These are phyloP conservation scores for Malus domestica DNA, from an alignment of 306 rosid genomes.

Conservation along the genomic window DNA sequence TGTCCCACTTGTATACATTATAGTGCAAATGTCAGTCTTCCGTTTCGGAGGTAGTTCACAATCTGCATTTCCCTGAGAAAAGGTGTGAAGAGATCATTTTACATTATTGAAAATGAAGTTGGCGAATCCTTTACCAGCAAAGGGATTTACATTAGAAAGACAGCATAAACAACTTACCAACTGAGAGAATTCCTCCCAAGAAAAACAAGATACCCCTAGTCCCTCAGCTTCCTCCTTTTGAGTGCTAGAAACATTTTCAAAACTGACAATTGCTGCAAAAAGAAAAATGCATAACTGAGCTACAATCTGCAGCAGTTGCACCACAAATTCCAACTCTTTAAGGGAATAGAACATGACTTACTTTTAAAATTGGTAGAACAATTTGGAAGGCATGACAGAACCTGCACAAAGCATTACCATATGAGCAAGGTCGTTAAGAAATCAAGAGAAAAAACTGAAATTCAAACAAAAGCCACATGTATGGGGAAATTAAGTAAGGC, in stretches of 20 bases:
- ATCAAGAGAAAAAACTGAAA: neutral
- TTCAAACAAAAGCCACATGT: neutral
- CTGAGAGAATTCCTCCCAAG: conserved; percentile 77
- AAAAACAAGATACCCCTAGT: conserved; percentile 63
- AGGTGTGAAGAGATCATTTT: neutral
- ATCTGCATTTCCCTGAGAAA: conserved; percentile 49
- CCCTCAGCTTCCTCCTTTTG: conserved; percentile 85
- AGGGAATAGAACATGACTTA: conserved; percentile 29
- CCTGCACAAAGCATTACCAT: conserved; percentile 44
- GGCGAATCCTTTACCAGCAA: neutral
- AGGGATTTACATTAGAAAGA: neutral
- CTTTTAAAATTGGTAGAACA: conserved; percentile 70
- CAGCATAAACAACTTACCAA: conserved; percentile 39
- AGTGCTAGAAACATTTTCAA: conserved; percentile 44
- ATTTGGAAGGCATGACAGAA: conserved; percentile 63
- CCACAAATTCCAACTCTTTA: neutral
- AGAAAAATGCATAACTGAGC: conserved; percentile 6
- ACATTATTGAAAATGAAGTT: neutral
- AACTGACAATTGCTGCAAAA: conserved; percentile 75
- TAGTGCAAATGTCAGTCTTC: conserved; percentile 55
- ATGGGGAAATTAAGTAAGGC: neutral
- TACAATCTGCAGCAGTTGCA: conserved; percentile 2
- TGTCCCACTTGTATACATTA: conserved; percentile 97
- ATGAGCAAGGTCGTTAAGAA: neutral
- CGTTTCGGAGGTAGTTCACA: conserved; percentile 53